Evolutionary conservation across 2,329 filamentous ascomycete species (phyloP).

Genomic region (Drechslerella dactyloides): DNA sequence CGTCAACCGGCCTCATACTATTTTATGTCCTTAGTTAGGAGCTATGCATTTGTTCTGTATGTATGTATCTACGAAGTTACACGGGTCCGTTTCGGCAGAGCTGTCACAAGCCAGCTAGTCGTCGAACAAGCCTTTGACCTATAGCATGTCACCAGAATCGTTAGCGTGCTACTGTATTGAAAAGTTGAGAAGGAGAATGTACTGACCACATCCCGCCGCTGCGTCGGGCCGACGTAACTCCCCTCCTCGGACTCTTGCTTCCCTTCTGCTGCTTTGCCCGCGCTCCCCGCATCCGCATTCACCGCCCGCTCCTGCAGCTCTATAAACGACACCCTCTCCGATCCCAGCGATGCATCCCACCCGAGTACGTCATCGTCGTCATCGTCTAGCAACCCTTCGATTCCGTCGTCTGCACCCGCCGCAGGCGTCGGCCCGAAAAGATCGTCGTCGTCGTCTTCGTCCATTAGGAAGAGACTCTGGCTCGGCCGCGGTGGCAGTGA

Average conservation of each 20-base stretch:
- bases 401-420: slow-evolving; percentile 26
- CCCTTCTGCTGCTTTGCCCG: not conserved
- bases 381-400: slow-evolving; percentile 39
- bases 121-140: slow-evolving; percentile 49
- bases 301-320: slow-evolving; percentile 41
- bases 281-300: slow-evolving; percentile 27
- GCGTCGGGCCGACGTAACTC: slow-evolving; percentile 38
- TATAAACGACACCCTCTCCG: slow-evolving; percentile 37
- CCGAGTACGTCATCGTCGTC: slow-evolving; percentile 47
- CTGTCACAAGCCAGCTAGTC: too few relatives aligned
- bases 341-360: slow-evolving; percentile 45
- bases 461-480: slow-evolving; percentile 47
- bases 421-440: slow-evolving; percentile 32
- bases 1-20: slow-evolving; percentile 14
- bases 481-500: slow-evolving; percentile 35
- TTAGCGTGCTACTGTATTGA: not conserved
- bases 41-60: not conserved
- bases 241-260: slow-evolving; percentile 21
- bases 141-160: slow-evolving; percentile 7
- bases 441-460: slow-evolving; percentile 39
- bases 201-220: slow-evolving; percentile 46
- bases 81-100: not conserved
- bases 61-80: not conserved
- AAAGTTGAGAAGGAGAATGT: not conserved
- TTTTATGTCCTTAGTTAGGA: too few relatives aligned